Base-by-base conservation (phyloP, 176 grass and related monocot species). In the Hsuehochloa calcarea region DNA sequence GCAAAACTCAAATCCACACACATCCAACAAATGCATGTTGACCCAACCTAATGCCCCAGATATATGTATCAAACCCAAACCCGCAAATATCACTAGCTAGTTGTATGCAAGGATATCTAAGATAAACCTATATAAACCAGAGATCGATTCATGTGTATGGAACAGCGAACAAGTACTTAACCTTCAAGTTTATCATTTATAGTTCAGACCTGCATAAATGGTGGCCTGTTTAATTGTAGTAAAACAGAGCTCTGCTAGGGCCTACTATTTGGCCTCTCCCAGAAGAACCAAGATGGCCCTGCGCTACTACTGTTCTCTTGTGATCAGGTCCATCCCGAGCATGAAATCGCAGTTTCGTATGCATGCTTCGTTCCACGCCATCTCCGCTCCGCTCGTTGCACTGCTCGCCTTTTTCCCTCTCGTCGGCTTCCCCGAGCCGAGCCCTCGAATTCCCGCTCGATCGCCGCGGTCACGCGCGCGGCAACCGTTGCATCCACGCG, bases 371-470 rank as follows among this genome's bases (percentile, higher is more conserved):
- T 6, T 20, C 2, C 23, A 16, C n/a, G 41, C 61, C 23, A 26
- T 6, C 50, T 27, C 39, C 65, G 5, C 7, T 26, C 43, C 44
- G 80, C 38, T 45, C 50, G 47, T 25, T 17, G 15, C n/a, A 37
- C 17, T 6, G 58, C 15, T 41, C 5, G 59, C 51, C 73, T 6
- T 44, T 46, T 47, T 0, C 5, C 70, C 2, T 39, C 23, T 72
- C 37, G 71, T 74, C 46, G 46, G 5, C 43, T 51, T 20, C 44
- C 31, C 11, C 27, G 61, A 45, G 39, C 11, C 27, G 61, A 45
- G 39, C 67, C 80, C 27, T 47, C 81, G 69, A 45, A 49, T 74
- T 83, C 81, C 52, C 39, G 68, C 51, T 20, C 38, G 38, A 71
- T 31, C 80, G 29, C 11, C 44, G 29, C 0, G 52, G 13, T 37